These are phyloP conservation scores for Starmerella bacillaris DNA, from an alignment of 805 yeast genomes.

Conservation along the genomic window DNA sequence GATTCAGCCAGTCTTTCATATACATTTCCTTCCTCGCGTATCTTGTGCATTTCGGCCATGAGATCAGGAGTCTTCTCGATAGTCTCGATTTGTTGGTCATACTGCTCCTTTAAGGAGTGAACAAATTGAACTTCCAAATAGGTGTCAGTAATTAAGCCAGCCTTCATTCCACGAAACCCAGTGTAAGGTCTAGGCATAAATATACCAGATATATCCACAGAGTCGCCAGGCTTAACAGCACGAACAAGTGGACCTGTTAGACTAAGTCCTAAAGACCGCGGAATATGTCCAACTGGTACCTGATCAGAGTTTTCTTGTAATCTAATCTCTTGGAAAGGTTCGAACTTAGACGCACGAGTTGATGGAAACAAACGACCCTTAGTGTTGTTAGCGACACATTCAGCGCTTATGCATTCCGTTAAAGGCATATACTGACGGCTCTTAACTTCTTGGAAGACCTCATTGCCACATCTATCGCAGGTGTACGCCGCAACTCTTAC, in stretches of 20 bases:
- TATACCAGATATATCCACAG: constrained; percentile 82
- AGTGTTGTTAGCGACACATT: constrained; percentile 59
- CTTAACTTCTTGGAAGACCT: constrained; percentile 86
- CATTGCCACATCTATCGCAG: constrained; percentile 94
- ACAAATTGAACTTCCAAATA: constrained; percentile 76
- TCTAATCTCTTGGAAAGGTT: constrained; percentile 87
- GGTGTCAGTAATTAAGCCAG: constrained; percentile 88
- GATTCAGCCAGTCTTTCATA: constrained; percentile 69
- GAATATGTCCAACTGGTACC: constrained; percentile 96
- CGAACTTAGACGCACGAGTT: constrained; percentile 88
- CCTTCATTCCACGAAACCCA: constrained; percentile 79
- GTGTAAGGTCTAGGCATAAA: constrained; percentile 90
- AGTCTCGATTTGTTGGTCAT: constrained; percentile 39
- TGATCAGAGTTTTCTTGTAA: constrained; percentile 89
- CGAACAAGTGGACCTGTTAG: constrained; percentile 87
- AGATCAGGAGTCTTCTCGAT: constrained; percentile 24
- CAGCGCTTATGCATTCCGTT: constrained; percentile 63
- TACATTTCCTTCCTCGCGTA: constrained; percentile 46
- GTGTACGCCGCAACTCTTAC: constrained; percentile 86
- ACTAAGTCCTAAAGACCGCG: constrained; percentile 68
- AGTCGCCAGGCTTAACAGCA: constrained; percentile 79
- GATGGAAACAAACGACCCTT: constrained; percentile 82
- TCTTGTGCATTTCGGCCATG: constrained; percentile 35
- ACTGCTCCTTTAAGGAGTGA: constrained; percentile 75
- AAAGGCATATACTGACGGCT: constrained; percentile 75